These are phyloP conservation scores for Porogramme epimiltina DNA, from an alignment of 1,284 basidiomycete species.

Conservation along the genomic window DNA sequence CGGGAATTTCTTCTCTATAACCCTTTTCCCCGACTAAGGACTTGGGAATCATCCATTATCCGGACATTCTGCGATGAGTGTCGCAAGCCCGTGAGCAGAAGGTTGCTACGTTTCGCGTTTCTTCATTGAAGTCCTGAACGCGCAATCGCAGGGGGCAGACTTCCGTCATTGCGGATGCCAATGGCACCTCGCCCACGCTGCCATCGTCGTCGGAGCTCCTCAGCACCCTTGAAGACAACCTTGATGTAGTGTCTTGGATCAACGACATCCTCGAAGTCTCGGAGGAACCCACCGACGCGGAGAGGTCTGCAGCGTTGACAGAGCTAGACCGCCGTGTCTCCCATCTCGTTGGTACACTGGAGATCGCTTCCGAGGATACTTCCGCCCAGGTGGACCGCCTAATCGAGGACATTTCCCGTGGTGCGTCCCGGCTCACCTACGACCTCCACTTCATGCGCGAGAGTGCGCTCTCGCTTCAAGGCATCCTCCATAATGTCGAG, in stretches of 20 bases:
- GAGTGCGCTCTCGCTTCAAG: constrained; percentile 76
- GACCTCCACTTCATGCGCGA: constrained; percentile 96
- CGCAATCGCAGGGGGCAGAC: constrained; percentile 4
- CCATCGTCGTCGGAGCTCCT: constrained; percentile 22
- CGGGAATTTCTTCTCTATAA: too few relatives aligned
- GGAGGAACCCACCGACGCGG: constrained; percentile 24
- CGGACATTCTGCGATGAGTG: too few relatives aligned
- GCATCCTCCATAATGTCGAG: constrained; percentile 59
- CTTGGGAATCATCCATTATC: too few relatives aligned
- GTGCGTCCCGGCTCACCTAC: constrained; percentile 86
- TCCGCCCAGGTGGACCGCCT: constrained; percentile 81
- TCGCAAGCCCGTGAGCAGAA: constrained; percentile 20
- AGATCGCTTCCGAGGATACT: constrained; percentile 86
- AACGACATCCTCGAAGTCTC: constrained; percentile 52
- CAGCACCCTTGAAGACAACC: constrained; percentile 37
- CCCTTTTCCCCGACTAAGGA: too few relatives aligned
- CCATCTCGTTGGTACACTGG: constrained; percentile 73
- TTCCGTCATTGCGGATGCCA: neutral
- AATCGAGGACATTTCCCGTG: constrained; percentile 88
- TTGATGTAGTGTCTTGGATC: constrained; percentile 66
- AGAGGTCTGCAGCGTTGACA: constrained; percentile 47
- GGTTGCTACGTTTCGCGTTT: constrained; percentile 8
- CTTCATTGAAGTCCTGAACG: constrained; percentile 22
- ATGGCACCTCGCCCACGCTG: constrained; percentile 1
- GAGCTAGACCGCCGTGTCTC: constrained; percentile 76